These are phyloP conservation scores for Trypanosomatidae sp. DNA, from an alignment of 208 protist species.

Conservation along the genomic window DNA sequence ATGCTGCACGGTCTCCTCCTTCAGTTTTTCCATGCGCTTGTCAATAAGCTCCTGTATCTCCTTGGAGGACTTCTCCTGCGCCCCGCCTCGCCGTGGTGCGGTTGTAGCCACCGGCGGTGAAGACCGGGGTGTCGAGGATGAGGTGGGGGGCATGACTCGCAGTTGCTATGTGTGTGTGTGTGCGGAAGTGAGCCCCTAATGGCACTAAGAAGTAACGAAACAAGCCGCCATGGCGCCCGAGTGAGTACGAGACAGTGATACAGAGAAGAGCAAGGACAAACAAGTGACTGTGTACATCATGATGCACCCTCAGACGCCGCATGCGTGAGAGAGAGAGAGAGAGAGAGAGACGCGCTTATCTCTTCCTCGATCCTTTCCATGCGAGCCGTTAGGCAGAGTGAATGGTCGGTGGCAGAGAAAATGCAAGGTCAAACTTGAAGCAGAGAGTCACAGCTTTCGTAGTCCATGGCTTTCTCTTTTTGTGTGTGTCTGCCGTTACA, in stretches of 20 bases:
- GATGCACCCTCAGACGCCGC: neutral
- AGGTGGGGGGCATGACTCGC: neutral
- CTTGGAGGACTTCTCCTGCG: constrained; percentile 33
- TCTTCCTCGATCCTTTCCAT: neutral
- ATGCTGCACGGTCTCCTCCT: constrained; percentile 27
- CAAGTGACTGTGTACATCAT: neutral
- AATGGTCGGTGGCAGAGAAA: neutral
- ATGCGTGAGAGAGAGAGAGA: neutral
- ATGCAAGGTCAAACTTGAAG: neutral
- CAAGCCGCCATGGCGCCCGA: neutral
- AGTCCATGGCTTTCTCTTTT: neutral
- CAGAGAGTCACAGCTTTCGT: neutral
- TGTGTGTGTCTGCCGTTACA: neutral
- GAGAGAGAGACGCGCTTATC: neutral
- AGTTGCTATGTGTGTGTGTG: neutral
- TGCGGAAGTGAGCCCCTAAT: neutral
- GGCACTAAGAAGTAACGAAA: neutral
- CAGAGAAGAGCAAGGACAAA: neutral
- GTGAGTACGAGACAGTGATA: neutral
- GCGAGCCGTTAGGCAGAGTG: neutral
- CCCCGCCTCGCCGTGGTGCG: constrained; percentile 13
- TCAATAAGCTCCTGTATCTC: constrained; percentile 61
- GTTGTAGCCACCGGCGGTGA: constrained; percentile 1
- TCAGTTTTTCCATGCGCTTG: constrained; percentile 52
- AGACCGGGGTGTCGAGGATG: neutral